Percentiles rank a stretch among this genome's conserved stretches.
phyloP scores from a whole-genome alignment of 108 stramenopile species.

The Skeletonema menzelii region DNA sequence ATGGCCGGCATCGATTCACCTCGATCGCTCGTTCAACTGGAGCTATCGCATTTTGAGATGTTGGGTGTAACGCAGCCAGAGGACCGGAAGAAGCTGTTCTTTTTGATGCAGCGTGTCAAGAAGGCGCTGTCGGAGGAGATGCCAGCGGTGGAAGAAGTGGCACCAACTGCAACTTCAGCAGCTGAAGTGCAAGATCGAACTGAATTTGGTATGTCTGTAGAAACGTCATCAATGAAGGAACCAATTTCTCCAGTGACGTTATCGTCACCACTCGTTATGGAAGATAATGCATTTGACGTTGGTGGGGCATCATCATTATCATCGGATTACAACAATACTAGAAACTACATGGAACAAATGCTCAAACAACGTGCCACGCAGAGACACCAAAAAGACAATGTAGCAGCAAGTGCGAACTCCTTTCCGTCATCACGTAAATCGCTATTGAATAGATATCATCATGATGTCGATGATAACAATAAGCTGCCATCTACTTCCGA shows the following conservation, averaged over 20 bases:
- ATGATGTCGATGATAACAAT: neutral
- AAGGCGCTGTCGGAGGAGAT: constrained; percentile 27
- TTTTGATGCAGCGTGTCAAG: constrained; percentile 83
- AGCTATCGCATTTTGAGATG: constrained; percentile 70
- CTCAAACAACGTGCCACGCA: constrained; percentile 2
- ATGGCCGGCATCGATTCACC: constrained; percentile 85
- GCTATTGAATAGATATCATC: neutral
- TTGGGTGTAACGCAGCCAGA: constrained; percentile 71
- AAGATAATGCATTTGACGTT: neutral
- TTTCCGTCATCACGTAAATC: neutral
- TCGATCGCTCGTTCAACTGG: constrained; percentile 68
- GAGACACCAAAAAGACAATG: neutral
- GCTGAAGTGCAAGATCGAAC: neutral
- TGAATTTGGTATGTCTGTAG: constrained; percentile 23
- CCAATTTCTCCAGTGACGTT: constrained; percentile 42
- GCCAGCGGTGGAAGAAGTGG: neutral
- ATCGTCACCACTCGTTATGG: constrained; percentile 19
- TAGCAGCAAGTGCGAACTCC: constrained; percentile 1
- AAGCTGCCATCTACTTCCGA: neutral
- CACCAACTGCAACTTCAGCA: neutral
- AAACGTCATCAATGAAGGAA: constrained; percentile 17
- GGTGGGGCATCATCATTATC: neutral
- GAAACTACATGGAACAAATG: neutral
- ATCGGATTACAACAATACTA: neutral
- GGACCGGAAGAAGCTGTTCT: constrained; percentile 85